Evolutionary conservation across 2,329 filamentous ascomycete species (phyloP).

Genomic region (Colletotrichum navitas): DNA sequence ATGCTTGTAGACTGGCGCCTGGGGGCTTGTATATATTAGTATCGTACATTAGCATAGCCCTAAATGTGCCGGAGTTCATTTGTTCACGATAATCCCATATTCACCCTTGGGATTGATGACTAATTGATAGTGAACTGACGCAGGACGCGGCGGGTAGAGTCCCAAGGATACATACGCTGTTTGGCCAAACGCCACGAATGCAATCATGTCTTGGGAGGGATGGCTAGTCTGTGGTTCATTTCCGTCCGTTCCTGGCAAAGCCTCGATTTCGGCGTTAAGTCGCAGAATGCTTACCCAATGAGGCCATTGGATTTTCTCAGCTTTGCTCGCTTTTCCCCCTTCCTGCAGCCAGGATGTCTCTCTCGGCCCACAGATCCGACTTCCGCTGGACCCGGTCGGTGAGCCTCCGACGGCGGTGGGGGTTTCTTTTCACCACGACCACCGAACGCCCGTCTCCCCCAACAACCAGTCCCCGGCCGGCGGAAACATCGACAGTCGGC

Average conservation of each 20-base stretch:
- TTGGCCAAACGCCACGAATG: background rate
- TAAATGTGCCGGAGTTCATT: constrained; percentile 36
- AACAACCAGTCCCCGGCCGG: constrained; percentile 2
- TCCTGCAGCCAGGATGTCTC: constrained; percentile 8
- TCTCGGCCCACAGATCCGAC: constrained; percentile 23
- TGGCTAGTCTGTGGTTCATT: background rate
- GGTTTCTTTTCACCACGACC: constrained; percentile 18
- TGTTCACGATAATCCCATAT: constrained; percentile 17
- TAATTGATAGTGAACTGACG: background rate
- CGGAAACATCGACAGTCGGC: background rate
- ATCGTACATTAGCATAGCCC: constrained; percentile 44
- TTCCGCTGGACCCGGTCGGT: constrained; percentile 23
- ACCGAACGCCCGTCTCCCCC: background rate
- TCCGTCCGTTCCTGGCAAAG: constrained; percentile 12
- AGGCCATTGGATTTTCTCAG: constrained; percentile 23
- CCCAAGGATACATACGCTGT: too few relatives aligned
- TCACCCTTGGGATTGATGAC: background rate
- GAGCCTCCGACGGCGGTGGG: constrained; percentile 28
- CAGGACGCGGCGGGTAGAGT: background rate
- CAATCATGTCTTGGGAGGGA: too few relatives aligned
- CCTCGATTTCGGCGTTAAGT: constrained; percentile 24
- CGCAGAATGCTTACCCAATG: background rate
- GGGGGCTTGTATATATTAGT: constrained; percentile 44
- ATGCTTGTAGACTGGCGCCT: constrained; percentile 40
- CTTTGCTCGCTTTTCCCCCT: background rate